Evolutionary conservation across 306 rosid genomes (phyloP).

Genomic region (Cicer bijugum): DNA sequence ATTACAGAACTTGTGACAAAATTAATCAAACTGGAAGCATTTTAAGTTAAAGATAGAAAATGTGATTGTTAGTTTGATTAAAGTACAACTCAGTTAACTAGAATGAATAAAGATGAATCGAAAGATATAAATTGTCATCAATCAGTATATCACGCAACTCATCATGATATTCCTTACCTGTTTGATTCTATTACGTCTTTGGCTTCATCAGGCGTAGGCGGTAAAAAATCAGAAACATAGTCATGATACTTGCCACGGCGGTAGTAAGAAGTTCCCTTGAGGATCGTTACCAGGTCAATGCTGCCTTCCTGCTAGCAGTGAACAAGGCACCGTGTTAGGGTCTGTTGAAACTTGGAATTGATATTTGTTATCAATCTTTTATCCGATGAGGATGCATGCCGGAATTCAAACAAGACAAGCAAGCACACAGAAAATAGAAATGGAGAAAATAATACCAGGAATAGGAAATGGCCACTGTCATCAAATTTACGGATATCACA

Average conservation of each 20-base stretch:
- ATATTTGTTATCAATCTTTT: slow-evolving; percentile 24
- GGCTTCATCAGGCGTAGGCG: slow-evolving; percentile 65
- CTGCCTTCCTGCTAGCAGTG: slow-evolving; percentile 62
- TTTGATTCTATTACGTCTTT: slow-evolving; percentile 48
- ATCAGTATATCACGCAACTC: slow-evolving; percentile 4
- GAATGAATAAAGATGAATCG: slow-evolving; percentile 15
- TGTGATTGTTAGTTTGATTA: slow-evolving; percentile 28
- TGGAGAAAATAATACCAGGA: slow-evolving; percentile 66
- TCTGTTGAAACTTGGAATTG: slow-evolving; percentile 26
- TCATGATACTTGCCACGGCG: slow-evolving; percentile 71
- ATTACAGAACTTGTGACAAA: slow-evolving; percentile 68
- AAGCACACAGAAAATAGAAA: slow-evolving; percentile 12
- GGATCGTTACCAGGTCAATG: slow-evolving; percentile 68
- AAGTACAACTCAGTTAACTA: slow-evolving; percentile 18
- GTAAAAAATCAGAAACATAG: slow-evolving; percentile 73
- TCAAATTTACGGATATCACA: slow-evolving; percentile 66
- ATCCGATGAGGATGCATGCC: slow-evolving; percentile 33
- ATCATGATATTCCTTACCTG: slow-evolving; percentile 49
- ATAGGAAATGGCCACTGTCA: slow-evolving; percentile 76
- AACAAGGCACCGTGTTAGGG: slow-evolving; percentile 16
- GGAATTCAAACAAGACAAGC: slow-evolving; percentile 6
- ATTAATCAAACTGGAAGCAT: slow-evolving; percentile 52
- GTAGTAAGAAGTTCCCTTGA: slow-evolving; percentile 72
- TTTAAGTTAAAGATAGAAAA: slow-evolving; percentile 32
- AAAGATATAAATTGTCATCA: slow-evolving; percentile 14